phyloP scores from a whole-genome alignment of 495 filamentous ascomycete species.

The Penicillium antarcticum region DNA sequence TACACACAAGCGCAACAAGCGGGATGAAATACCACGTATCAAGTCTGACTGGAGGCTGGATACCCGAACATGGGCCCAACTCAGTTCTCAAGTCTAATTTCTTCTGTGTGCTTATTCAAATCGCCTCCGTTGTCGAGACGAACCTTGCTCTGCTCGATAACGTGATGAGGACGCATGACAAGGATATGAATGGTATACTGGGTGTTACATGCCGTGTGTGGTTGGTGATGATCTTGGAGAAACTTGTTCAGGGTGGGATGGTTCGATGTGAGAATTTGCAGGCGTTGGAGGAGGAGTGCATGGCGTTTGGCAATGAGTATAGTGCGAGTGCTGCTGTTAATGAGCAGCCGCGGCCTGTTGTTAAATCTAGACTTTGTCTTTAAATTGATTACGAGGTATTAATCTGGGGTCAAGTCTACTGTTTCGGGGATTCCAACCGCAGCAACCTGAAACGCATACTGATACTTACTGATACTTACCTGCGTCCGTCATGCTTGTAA shows the following conservation, averaged over 20 bases:
- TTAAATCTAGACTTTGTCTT: slow-evolving; percentile 10
- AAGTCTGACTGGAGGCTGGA: slow-evolving; percentile 13
- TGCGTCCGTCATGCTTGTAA: too few species aligned
- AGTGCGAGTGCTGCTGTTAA: slow-evolving; percentile 11
- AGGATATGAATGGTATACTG: slow-evolving; percentile 13
- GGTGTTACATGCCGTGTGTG: slow-evolving; percentile 19
- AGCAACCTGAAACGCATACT: too few species aligned
- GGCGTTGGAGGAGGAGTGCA: slow-evolving; percentile 9
- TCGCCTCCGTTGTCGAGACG: slow-evolving; percentile 2
- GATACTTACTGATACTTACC: too few species aligned
- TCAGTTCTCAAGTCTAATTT: slow-evolving; percentile 16
- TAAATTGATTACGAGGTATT: neutral
- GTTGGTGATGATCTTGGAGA: slow-evolving; percentile 12
- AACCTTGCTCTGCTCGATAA: slow-evolving; percentile 7
- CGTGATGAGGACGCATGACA: slow-evolving; percentile 13
- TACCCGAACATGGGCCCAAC: slow-evolving; percentile 17
- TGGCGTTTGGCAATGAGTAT: slow-evolving; percentile 10
- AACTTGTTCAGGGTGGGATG: slow-evolving; percentile 7
- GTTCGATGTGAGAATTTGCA: slow-evolving; percentile 8
- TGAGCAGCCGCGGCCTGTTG: slow-evolving; percentile 10
- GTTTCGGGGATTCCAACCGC: too few species aligned
- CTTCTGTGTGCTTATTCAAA: slow-evolving; percentile 12
- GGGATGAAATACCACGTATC: slow-evolving; percentile 18
- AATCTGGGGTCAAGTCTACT: too few species aligned
- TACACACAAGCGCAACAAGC: slow-evolving; percentile 2